Conservation (phyloP, 129 eudicot species). For the Logfia minima region DNA sequence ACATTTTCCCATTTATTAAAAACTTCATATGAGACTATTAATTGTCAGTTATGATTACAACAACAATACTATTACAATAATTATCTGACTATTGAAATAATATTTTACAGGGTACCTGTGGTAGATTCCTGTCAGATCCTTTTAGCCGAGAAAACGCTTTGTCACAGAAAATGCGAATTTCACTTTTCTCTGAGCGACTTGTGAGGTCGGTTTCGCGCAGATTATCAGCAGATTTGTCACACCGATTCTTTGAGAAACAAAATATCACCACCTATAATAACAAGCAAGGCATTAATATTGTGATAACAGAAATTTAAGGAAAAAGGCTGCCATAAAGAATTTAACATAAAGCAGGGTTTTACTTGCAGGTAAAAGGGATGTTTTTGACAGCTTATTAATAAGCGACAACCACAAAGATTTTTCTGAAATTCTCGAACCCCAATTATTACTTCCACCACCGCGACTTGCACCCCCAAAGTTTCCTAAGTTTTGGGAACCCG, state of each 20-base stretch:
- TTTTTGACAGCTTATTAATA: slow-evolving; percentile 74
- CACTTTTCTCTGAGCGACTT: slow-evolving; percentile 84
- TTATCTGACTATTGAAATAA: neutral
- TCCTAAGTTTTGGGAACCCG: slow-evolving; percentile 54
- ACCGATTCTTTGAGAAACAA: slow-evolving; percentile 96
- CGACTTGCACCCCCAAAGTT: slow-evolving; percentile 49
- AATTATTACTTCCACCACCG: slow-evolving; percentile 53
- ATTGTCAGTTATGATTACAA: neutral
- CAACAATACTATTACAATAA: neutral
- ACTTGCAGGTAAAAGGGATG: slow-evolving; percentile 89
- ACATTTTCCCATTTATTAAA: neutral
- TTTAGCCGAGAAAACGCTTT: slow-evolving; percentile 94
- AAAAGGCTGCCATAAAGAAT: neutral
- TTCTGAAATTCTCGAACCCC: slow-evolving; percentile 73
- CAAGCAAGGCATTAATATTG: neutral
- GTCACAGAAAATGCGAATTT: slow-evolving; percentile 85
- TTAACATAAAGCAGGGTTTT: slow-evolving; percentile 3
- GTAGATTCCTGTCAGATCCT: slow-evolving; percentile 94
- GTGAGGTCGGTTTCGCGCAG: slow-evolving; percentile 87
- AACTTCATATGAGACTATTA: neutral
- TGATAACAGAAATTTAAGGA: neutral
- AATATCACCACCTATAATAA: slow-evolving; percentile 81
- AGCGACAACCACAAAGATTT: slow-evolving; percentile 81
- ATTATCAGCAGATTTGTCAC: slow-evolving; percentile 92
- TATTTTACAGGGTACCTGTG: slow-evolving; percentile 54